phyloP scores from a whole-genome alignment of 2,329 filamentous ascomycete genomes.

The Ascochyta koolunga region DNA sequence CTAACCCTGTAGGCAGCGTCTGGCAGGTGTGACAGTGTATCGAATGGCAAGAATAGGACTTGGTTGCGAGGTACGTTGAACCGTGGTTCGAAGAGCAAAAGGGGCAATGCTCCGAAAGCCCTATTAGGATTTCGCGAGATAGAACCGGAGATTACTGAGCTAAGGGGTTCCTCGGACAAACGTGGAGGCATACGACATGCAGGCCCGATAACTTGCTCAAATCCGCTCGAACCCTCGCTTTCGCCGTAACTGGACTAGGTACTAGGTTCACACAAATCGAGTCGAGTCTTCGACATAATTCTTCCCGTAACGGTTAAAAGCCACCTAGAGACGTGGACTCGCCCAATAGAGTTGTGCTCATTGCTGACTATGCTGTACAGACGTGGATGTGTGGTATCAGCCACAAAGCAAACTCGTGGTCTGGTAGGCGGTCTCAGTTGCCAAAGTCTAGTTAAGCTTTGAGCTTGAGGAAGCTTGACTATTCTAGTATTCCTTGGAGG shows the following conservation, averaged over 20 bases:
- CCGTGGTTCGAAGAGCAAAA: neutral
- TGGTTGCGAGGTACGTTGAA: neutral
- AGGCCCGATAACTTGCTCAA: conserved; percentile 22
- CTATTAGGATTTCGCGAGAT: neutral
- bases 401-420: neutral
- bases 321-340: neutral
- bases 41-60: neutral
- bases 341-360: conserved; percentile 2
- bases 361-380: neutral
- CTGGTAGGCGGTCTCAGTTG: neutral
- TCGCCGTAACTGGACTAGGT: neutral
- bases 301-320: neutral
- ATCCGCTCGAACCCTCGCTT: conserved; percentile 13
- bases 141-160: neutral
- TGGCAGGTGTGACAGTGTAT: neutral
- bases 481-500: neutral
- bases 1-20: no score
- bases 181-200: neutral
- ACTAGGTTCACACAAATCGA: neutral
- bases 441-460: neutral
- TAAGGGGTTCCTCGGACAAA: neutral
- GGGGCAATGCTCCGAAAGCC: neutral
- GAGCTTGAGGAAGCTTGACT: conserved; percentile 1
- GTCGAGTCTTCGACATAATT: neutral
- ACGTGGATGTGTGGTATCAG: neutral